Evolutionary conservation across 768 basidiomycete genomes (phyloP), one percentile per base, ranked within the genome.

Genomic region (Mycena latifolia): DNA sequence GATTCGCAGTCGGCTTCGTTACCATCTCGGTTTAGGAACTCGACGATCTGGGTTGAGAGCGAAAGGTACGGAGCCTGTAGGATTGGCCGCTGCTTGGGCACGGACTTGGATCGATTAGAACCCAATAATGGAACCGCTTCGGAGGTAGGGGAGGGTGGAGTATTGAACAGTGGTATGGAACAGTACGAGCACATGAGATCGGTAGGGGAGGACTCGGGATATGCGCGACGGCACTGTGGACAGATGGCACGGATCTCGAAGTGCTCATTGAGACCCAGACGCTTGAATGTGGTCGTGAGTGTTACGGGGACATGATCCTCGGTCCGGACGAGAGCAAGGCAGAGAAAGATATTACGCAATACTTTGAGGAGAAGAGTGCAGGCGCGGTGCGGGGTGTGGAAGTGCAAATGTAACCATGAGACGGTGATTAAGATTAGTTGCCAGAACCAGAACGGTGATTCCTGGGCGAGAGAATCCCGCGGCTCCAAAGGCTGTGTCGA

Each of bases 391-490:
- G 62, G 53, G 14, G 43, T 18, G 33, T 63, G 62, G 39, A 55
- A 63, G 11, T 57, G 62, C 8, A 47, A 50, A 28, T 57, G 62
- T 18, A 55, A 7, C 62, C 62, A 63, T 1, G 48, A 45, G 2
- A 22, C 29, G 1, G 33, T 22, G 28, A 63, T 12, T 20, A 56
- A 52, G 24, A 63, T 54, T 2, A 55, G n/a, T 15, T 45, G 60
- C 60, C 60, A 61, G 51, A 52, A 61, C 50, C 60, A 54, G n/a
- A 31, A 53, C 2, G 39, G 56, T 2, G 56, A 58, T 37, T 58
- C 56, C 14, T 58, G n/a, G 15, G 56, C 56, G 4, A 33, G 31
- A 20, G 20, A 3, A 33, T 47, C 46, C 14, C 56, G 46, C 2
- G 56, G 56, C 39, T 41, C 11, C n/a, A 37, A 29, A 5, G n/a